Percentiles rank a stretch among this genome's conserved stretches.
Conservation (phyloP, 2,329 filamentous ascomycete species). For the Verticillium tricorpus region DNA sequence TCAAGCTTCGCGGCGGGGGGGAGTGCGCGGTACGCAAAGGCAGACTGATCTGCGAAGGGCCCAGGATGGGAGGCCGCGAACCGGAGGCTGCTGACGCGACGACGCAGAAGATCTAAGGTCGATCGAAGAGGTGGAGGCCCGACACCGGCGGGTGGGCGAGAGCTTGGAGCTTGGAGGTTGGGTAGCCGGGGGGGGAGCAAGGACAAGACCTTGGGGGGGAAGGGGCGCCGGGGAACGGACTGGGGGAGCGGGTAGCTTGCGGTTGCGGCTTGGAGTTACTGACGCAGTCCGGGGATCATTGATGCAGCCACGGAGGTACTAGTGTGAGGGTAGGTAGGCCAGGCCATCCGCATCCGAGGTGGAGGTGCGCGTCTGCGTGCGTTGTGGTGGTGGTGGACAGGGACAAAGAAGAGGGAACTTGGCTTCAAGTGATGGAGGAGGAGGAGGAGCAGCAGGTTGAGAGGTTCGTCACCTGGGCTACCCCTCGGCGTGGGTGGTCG, state of each 20-base stretch:
- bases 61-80: not conserved
- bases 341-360: not conserved
- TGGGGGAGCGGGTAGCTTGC: not conserved
- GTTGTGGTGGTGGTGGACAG: not conserved
- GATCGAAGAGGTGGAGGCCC: not conserved
- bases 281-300: not conserved
- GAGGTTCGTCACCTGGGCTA: not conserved
- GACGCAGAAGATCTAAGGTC: not conserved
- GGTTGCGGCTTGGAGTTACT: not conserved
- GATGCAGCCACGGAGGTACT: not conserved
- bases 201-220: not conserved
- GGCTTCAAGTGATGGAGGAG: not conserved
- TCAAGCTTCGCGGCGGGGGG: not conserved
- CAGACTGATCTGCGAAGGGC: not conserved
- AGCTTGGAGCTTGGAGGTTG: not conserved
- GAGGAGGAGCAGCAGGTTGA: too few relatives aligned
- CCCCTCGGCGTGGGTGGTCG: not conserved
- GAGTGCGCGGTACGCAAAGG: not conserved
- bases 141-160: not conserved
- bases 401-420: not conserved
- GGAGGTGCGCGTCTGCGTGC: not conserved
- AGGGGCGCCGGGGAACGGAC: not conserved
- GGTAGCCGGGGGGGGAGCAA: not conserved
- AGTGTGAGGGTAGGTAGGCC: not conserved
- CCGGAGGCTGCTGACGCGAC: not conserved